A percentile compares a stretch with the other conserved stretches of the same genome.
phyloP scores from a whole-genome alignment of 768 basidiomycete genomes.

The Phylloporus scabripes region DNA sequence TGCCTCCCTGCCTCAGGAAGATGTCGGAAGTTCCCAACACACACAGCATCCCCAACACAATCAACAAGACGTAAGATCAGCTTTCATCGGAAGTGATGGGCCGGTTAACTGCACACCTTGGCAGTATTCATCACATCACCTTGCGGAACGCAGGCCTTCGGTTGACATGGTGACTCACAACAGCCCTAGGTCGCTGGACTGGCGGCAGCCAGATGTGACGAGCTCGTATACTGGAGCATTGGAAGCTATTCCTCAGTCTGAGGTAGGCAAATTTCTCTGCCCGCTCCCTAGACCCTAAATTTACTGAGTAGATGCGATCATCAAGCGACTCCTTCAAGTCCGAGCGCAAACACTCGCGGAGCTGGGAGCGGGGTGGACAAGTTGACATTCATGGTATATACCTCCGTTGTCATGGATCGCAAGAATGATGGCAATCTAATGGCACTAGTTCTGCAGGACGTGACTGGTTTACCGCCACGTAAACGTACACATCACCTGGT shows the following conservation, averaged over 20 bases:
- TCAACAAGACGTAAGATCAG: conserved; percentile 31
- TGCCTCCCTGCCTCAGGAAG: conserved; percentile 28
- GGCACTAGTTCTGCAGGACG: conserved; percentile 38
- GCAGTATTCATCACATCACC: conserved; percentile 31
- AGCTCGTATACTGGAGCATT: conserved; percentile 26
- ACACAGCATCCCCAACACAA: conserved; percentile 26
- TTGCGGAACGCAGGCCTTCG: conserved; percentile 30
- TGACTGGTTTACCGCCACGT: conserved; percentile 48
- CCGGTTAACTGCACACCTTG: conserved; percentile 19
- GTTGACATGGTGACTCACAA: conserved; percentile 32
- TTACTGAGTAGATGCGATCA: conserved; percentile 33
- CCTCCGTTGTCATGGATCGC: conserved; percentile 8
- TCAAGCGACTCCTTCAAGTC: conserved; percentile 36
- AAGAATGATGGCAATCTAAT: conserved; percentile 5
- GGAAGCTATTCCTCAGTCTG: conserved; percentile 31
- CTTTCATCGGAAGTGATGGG: conserved; percentile 9
- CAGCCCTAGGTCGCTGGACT: conserved; percentile 30
- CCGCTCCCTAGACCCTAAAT: conserved; percentile 22
- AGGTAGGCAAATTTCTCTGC: conserved; percentile 22
- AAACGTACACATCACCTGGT: conserved; percentile 67
- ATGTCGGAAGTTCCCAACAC: conserved; percentile 27
- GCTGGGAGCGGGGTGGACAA: conserved; percentile 50
- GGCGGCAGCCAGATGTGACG: conserved; percentile 31
- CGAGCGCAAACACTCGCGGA: conserved; percentile 55
- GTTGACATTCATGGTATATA: conserved; percentile 30